A percentile compares a stretch with the other conserved stretches of the same genome.
Conservation (phyloP, 257 asterid genomes). For the Solanum sitiens region DNA sequence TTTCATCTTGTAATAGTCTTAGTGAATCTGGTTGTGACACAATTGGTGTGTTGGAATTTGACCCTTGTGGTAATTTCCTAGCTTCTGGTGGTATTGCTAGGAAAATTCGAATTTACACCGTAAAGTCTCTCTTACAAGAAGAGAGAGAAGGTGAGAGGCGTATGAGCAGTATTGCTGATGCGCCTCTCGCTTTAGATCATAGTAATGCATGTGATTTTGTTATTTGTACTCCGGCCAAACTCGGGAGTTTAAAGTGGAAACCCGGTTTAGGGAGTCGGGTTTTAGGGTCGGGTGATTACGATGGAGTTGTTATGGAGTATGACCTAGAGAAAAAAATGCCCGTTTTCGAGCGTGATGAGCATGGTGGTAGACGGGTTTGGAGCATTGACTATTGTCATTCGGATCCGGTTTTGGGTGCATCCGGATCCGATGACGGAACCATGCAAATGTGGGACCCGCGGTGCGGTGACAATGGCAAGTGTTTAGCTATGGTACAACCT, state of each 20-base stretch:
- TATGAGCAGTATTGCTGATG: background rate
- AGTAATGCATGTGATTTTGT: constrained; percentile 52
- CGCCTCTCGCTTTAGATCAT: constrained; percentile 24
- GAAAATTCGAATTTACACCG: constrained; percentile 49
- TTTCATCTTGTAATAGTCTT: constrained; percentile 16
- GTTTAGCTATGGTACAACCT: constrained; percentile 40
- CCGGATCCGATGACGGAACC: constrained; percentile 94
- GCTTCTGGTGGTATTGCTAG: constrained; percentile 92
- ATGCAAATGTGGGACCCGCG: constrained; percentile 92
- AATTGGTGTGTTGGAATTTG: constrained; percentile 67
- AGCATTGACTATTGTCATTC: constrained; percentile 57
- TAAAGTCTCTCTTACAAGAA: constrained; percentile 7
- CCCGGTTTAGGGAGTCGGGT: constrained; percentile 59
- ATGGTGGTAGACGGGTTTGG: constrained; percentile 87
- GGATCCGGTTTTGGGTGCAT: constrained; percentile 61
- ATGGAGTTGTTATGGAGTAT: constrained; percentile 80
- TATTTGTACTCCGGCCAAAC: constrained; percentile 77
- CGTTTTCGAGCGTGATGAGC: constrained; percentile 88
- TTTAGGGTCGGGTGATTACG: constrained; percentile 81
- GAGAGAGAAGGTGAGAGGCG: background rate
- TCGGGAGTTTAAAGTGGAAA: constrained; percentile 77
- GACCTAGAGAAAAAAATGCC: constrained; percentile 69
- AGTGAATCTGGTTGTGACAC: constrained; percentile 43
- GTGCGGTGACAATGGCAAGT: constrained; percentile 20
- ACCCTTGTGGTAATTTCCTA: constrained; percentile 31